Evolutionary conservation across 257 asterid genomes (phyloP), one percentile per base, ranked within the genome.

Genomic region (Penstemon davidsonii): DNA sequence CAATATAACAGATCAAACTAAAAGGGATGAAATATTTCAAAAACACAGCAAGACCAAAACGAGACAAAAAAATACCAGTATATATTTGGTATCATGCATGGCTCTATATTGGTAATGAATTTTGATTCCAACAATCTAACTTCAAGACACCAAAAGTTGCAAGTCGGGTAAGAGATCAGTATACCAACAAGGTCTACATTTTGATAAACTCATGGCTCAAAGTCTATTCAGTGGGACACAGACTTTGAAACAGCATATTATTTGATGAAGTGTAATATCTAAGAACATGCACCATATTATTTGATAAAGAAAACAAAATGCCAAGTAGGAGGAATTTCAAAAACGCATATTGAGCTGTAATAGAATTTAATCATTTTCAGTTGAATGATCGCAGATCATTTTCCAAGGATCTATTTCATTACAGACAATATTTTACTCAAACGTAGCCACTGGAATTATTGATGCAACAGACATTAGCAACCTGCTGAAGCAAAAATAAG

Each of bases 331-430:
- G 67, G 55, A 51, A 49, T 44, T 13, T 15, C 36, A 18, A 15
- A 37, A 46, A 68, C 3, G 49, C 40, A n/a, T n/a, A 73, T 60
- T 56, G 18, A 78, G 56, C 60, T 52, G 47, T 64, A 42, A 49
- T 44, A 67, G 43, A 69, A 12, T 45, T 56, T 11, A 18, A 36
- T 63, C 61, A 44, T 9, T 49, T 54, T 60, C 15, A 13, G 40
- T 62, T 54, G 7, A 56, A 58, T 44, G 61, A 59, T 66, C 37
- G 38, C 11, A 62, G 55, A 33, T 13, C 52, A 51, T 19, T 66
- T 13, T 19, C 55, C 15, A 7, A 33, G 18, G 4, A 13, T 46
- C 18, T 44, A 60, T 49, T 78, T 71, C 46, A 15, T 36, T 70
- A 55, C 56, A 49, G 56, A 76, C 19, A 56, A 33, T 6, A 54